phyloP scores from a whole-genome alignment of 306 rosid genomes.

The Sicyos edulis region DNA sequence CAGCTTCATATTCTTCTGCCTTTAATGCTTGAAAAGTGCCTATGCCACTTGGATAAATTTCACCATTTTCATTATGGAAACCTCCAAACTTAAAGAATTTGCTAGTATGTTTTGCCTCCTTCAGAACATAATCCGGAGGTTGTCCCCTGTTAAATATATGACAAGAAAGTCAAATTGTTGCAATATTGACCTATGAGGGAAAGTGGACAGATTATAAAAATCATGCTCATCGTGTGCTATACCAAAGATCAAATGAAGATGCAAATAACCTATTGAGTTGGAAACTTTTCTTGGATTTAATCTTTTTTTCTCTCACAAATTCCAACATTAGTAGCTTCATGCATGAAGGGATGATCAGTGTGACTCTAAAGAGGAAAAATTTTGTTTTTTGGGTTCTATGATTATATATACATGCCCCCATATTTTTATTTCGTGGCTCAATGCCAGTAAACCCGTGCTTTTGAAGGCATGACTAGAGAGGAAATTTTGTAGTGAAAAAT shows the following conservation, averaged over 20 bases:
- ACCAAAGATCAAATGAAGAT: background rate
- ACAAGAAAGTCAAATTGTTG: slow-evolving; percentile 23
- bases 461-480: background rate
- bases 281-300: background rate
- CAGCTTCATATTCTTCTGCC: slow-evolving; percentile 92
- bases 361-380: background rate
- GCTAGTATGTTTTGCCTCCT: slow-evolving; percentile 89
- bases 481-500: background rate
- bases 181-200: background rate
- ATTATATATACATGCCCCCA: background rate
- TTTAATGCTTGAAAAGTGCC: slow-evolving; percentile 78
- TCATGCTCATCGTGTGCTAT: background rate
- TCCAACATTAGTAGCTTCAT: background rate
- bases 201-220: background rate
- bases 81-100: slow-evolving; percentile 85
- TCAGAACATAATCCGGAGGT: slow-evolving; percentile 88
- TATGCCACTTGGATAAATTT: slow-evolving; percentile 43
- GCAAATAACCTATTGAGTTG: background rate
- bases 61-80: slow-evolving; percentile 57
- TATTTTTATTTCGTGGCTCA: background rate
- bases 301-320: background rate
- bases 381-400: background rate
- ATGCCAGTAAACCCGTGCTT: background rate
- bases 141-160: slow-evolving; percentile 59
- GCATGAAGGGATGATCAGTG: background rate